A percentile compares a stretch with the other conserved stretches of the same genome.
Conservation (phyloP, 768 basidiomycete genomes). For the Boletus reticulatus region DNA sequence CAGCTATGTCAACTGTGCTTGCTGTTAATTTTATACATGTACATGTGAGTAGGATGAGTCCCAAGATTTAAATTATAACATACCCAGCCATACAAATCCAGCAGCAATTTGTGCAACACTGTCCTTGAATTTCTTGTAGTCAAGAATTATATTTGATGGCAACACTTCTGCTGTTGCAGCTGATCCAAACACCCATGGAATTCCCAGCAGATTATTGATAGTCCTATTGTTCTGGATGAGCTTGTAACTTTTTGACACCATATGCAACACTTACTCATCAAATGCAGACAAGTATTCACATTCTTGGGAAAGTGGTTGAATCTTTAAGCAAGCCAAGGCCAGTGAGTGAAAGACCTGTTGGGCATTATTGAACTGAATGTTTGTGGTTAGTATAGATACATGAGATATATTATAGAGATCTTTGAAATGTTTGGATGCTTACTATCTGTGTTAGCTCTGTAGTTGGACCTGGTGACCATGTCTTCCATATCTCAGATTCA, state of each 20-base stretch:
- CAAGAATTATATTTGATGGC: neutral
- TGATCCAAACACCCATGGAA: no score
- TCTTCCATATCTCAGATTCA: neutral
- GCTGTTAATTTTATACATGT: neutral
- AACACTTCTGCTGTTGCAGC: no score
- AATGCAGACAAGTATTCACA: neutral
- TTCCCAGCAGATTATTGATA: no score
- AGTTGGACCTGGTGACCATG: slow-evolving; percentile 1
- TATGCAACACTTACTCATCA: neutral
- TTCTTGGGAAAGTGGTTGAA: neutral
- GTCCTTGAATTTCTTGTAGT: neutral
- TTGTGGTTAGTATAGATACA: neutral
- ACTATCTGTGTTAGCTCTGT: neutral
- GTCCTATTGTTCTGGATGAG: no score
- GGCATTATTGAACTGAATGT: neutral
- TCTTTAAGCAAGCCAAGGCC: neutral
- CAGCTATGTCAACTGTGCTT: neutral
- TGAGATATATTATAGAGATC: no score
- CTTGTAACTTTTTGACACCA: no score
- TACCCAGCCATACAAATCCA: slow-evolving; percentile 6
- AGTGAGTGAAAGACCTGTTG: no score
- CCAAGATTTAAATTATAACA: neutral
- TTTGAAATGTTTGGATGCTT: neutral
- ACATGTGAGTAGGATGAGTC: no score
- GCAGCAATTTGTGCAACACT: slow-evolving; percentile 1